Percentiles rank a stretch among this genome's conserved stretches.
phyloP scores from a whole-genome alignment of 2,329 filamentous ascomycete species.

The Venturia asperata region DNA sequence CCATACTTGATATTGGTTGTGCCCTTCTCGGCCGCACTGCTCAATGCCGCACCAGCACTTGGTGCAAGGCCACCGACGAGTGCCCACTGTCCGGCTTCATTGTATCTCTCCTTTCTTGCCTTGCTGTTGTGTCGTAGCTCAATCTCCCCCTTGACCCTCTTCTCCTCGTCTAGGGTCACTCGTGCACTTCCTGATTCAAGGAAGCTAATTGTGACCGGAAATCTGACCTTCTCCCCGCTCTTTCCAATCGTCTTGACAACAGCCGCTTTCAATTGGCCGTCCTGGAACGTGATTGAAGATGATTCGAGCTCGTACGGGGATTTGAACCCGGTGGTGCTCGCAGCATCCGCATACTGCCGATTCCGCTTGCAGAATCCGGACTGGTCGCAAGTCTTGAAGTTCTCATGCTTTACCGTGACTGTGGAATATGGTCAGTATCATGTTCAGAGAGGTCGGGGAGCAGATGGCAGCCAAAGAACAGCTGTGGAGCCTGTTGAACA shows the following conservation, averaged over 20 bases:
- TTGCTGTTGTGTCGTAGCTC: conserved; percentile 77
- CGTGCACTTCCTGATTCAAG: conserved; percentile 83
- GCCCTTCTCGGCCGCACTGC: conserved; percentile 56
- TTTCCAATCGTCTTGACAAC: conserved; percentile 72
- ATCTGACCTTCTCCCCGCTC: conserved; percentile 60
- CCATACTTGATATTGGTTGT: conserved; percentile 73
- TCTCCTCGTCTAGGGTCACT: conserved; percentile 86
- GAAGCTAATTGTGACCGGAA: conserved; percentile 82
- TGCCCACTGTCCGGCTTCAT: conserved; percentile 80
- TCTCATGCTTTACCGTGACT: conserved; percentile 88
- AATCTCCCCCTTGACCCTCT: conserved; percentile 79
- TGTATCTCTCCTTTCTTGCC: conserved; percentile 85
- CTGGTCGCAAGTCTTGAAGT: conserved; percentile 95
- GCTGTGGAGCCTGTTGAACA: neutral
- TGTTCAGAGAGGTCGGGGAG: neutral
- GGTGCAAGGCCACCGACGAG: conserved; percentile 73
- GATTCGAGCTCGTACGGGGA: conserved; percentile 73
- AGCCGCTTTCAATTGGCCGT: conserved; percentile 70
- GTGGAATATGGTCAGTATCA: conserved; percentile 16
- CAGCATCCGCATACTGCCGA: conserved; percentile 77
- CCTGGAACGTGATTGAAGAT: conserved; percentile 64
- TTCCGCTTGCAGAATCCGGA: conserved; percentile 97
- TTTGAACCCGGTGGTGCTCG: conserved; percentile 59
- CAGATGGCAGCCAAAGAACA: neutral
- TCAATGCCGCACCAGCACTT: conserved; percentile 64